Evolutionary conservation across 352 stramenopile genomes (phyloP), one percentile per base, ranked within the genome.

Genomic region (Phytophthora megakarya): DNA sequence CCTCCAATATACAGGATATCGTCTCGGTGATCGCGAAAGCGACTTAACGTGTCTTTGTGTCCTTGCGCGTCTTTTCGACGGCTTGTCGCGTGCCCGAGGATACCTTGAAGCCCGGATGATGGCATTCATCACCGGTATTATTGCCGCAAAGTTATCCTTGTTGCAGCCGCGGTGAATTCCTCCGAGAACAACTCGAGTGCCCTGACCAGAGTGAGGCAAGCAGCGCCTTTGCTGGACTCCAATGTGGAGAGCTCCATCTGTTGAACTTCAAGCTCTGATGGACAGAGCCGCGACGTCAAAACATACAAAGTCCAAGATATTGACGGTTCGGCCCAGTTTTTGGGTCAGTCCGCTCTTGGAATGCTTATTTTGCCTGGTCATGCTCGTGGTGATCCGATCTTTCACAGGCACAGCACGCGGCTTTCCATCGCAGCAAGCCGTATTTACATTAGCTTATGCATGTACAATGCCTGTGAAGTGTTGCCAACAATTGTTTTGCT

Each of bases 21-120:
- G 28, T 64, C 47, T 64, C 19, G 56, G 22, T 64, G 44, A 35
- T 63, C 55, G 55, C 18, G 44, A 32, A 60, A 56, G 45, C 56
- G 56, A 57, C 56, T 49, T 64, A 44, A 22, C 45, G 26, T 57
- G 26, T 64, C 28, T 62, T 62, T 62, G 54, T 30, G 32, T 18
- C 23, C 1, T 12, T 3, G 42, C 54, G 54, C 32, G 18, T 64
- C 19, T 49, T 53, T 61, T 45, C 32, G n/a, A 19, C 42, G 15
- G 42, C 22, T 23, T 47, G 46, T 53, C 46, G 42, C 32, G 10
- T n/a, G 3, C 25, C n/a, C 18, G 28, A 13, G n/a, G 26, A 40
- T 23, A 52, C n/a, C n/a, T n/a, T n/a, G n/a, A n/a, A n/a, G n/a
- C n/a, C n/a, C n/a, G n/a, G n/a, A n/a, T n/a, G n/a, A 35, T 35